These are phyloP conservation scores for Nigrospora osmanthi DNA, from an alignment of 2,329 filamentous ascomycete species.

Conservation along the genomic window DNA sequence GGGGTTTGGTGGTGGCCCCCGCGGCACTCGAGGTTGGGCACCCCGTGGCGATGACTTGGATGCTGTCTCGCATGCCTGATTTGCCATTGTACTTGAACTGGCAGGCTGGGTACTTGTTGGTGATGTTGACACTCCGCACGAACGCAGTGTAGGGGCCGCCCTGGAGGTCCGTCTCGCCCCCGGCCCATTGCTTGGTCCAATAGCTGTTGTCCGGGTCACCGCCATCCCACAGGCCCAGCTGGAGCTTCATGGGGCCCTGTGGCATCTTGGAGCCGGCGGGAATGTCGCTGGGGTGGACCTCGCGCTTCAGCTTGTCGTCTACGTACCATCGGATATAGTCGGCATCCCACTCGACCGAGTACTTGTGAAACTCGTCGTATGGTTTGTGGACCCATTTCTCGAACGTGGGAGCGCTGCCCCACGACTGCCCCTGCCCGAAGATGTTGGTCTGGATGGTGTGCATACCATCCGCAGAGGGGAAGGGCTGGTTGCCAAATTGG, in stretches of 20 bases:
- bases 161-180: conserved; percentile 20
- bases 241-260: conserved; percentile 22
- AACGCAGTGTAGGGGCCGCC: conserved; percentile 18
- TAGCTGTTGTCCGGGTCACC: conserved; percentile 18
- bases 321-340: conserved; percentile 18
- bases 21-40: neutral
- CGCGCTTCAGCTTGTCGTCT: conserved; percentile 18
- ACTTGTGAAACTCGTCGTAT: too few species aligned
- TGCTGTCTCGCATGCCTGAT: conserved; percentile 8
- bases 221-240: conserved; percentile 22
- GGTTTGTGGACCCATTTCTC: too few species aligned
- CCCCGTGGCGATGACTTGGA: conserved; percentile 1
- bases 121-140: conserved; percentile 23
- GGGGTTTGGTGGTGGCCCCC: neutral
- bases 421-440: conserved; percentile 7
- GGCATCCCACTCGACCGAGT: conserved; percentile 24
- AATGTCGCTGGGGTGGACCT: too few species aligned
- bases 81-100: conserved; percentile 20
- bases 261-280: conserved; percentile 16
- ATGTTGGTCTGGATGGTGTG: conserved; percentile 17
- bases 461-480: conserved; percentile 18
- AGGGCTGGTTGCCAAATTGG: conserved; percentile 18
- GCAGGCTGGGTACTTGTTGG: conserved; percentile 22
- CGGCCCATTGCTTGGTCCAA: conserved; percentile 22
- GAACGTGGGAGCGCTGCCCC: neutral